phyloP scores from a whole-genome alignment of 192 early-diverging fungal species.

The Gryganskiella cystojenkinii region DNA sequence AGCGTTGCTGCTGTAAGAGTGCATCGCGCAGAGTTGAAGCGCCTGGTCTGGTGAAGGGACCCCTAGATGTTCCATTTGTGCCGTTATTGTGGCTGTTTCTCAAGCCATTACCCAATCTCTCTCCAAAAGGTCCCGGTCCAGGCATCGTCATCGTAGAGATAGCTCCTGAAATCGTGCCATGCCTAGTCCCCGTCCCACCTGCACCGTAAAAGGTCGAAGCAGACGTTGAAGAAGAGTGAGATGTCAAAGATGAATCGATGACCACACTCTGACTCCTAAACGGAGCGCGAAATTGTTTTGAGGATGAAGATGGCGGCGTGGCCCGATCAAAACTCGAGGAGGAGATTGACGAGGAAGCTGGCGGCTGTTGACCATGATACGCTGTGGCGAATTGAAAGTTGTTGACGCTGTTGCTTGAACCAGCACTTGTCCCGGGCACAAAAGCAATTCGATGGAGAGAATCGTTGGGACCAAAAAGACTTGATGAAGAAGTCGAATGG shows the following conservation, averaged over 20 bases:
- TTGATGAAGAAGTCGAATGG: constrained; percentile 31
- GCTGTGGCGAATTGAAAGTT: background rate
- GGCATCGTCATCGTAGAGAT: background rate
- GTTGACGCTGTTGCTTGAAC: constrained; percentile 6
- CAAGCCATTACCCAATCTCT: too few relatives aligned
- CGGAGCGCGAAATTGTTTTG: background rate
- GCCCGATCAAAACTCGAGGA: too few relatives aligned
- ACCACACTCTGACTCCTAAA: too few relatives aligned
- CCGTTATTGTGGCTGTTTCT: background rate
- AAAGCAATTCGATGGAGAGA: constrained; percentile 16
- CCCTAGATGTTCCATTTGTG: background rate
- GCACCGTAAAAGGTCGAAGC: background rate
- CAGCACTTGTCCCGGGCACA: background rate
- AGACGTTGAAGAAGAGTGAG: too few relatives aligned
- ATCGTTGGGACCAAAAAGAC: constrained; percentile 39
- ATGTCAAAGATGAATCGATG: too few relatives aligned
- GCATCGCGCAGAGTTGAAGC: constrained; percentile 11
- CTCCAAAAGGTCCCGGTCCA: background rate
- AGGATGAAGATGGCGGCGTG: background rate
- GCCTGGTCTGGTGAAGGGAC: background rate
- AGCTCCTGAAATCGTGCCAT: background rate
- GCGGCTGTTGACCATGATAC: too few relatives aligned
- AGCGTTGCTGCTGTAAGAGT: constrained; percentile 13
- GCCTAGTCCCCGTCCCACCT: background rate
- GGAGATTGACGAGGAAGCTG: too few relatives aligned